A percentile compares a stretch with the other conserved stretches of the same genome.
Conservation (phyloP, 495 filamentous ascomycete species). For the Amniculicola lignicola region DNA sequence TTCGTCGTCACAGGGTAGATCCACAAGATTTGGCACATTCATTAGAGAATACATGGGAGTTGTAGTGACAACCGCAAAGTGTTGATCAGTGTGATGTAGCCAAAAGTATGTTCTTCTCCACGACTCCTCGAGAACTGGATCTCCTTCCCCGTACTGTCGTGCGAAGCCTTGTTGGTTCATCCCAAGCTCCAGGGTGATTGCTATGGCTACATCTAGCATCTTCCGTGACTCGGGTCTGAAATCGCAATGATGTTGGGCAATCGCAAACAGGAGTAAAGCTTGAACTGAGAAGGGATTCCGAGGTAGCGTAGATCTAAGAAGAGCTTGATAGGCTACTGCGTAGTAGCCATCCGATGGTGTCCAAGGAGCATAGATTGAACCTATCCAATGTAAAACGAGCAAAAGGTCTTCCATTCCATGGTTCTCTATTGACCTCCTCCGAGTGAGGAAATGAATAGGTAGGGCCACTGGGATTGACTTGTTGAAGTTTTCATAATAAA, state of each 20-base stretch:
- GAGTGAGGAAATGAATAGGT: constrained; percentile 15
- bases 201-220: constrained; percentile 13
- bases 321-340: constrained; percentile 6
- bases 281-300: constrained; percentile 16
- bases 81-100: constrained; percentile 21
- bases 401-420: constrained; percentile 20
- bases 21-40: constrained; percentile 16
- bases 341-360: constrained; percentile 21
- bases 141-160: constrained; percentile 15
- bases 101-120: constrained; percentile 27
- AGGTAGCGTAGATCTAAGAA: neutral
- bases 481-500: constrained; percentile 30
- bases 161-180: constrained; percentile 27
- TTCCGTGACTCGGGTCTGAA: neutral
- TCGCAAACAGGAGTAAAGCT: constrained; percentile 19
- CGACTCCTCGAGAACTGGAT: constrained; percentile 26
- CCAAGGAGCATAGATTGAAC: constrained; percentile 28
- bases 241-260: constrained; percentile 19
- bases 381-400: constrained; percentile 26
- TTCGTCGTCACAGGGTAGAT: constrained; percentile 28
- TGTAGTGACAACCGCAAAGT: constrained; percentile 18
- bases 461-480: constrained; percentile 4
- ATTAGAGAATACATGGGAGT: constrained; percentile 5
- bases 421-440: constrained; percentile 2
- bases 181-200: constrained; percentile 10